Conservation (phyloP, 2,329 filamentous ascomycete species). For the Botrytis fabae region DNA sequence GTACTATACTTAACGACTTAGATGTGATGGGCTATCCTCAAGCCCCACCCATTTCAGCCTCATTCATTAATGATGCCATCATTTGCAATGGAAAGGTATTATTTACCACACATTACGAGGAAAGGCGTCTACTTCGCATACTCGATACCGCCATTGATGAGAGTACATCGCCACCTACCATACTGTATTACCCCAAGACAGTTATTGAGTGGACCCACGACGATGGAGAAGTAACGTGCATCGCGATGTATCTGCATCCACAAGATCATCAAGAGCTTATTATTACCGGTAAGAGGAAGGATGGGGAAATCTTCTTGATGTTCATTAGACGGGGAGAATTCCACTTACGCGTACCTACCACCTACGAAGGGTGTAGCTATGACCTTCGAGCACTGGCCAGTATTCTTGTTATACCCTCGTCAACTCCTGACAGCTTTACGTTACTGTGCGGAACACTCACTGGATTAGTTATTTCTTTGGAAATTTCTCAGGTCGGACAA, state of each 20-base stretch:
- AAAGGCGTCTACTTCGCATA: slow-evolving; percentile 16
- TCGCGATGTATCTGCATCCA: not conserved
- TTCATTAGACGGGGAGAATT: not conserved
- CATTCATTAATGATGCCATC: slow-evolving; percentile 32
- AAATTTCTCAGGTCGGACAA: slow-evolving; percentile 25
- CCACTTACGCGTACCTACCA: not conserved
- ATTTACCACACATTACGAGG: slow-evolving; percentile 32
- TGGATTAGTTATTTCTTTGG: slow-evolving; percentile 34
- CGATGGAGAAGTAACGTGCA: slow-evolving; percentile 9
- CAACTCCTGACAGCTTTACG: slow-evolving; percentile 24
- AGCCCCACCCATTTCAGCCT: slow-evolving; percentile 27
- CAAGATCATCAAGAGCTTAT: not conserved
- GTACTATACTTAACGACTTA: not conserved
- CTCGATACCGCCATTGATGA: slow-evolving; percentile 3
- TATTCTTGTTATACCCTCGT: slow-evolving; percentile 27
- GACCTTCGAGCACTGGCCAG: slow-evolving; percentile 34
- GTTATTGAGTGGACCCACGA: not conserved
- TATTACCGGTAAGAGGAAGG: not conserved
- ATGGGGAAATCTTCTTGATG: not conserved
- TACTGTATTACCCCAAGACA: not conserved
- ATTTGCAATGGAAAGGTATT: slow-evolving; percentile 32
- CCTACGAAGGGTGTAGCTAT: not conserved
- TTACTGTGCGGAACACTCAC: slow-evolving; percentile 39
- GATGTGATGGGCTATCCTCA: slow-evolving; percentile 17
- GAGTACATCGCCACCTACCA: not conserved